Evolutionary conservation across 2,329 filamentous ascomycete species (phyloP).

Genomic region (Hypoxylon sp.): DNA sequence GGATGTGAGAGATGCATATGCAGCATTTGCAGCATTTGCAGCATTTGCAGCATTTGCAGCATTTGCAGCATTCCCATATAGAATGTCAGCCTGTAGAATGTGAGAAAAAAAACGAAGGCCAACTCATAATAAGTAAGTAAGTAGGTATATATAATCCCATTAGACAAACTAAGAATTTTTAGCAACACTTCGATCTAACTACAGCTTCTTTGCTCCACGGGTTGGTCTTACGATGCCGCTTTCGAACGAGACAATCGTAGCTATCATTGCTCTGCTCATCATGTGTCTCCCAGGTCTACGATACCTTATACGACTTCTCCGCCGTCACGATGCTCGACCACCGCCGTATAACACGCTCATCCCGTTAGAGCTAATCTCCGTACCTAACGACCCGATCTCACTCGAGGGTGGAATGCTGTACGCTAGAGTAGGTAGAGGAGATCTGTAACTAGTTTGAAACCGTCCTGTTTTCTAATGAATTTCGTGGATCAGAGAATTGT

Average conservation of each 20-base stretch:
- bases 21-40: too few relatives aligned
- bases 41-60: too few relatives aligned
- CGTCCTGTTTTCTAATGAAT: too few relatives aligned
- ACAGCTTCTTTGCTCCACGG: too few relatives aligned
- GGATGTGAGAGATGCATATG: too few relatives aligned
- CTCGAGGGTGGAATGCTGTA: slow-evolving; percentile 26
- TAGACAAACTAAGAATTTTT: too few relatives aligned
- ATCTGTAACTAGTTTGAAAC: too few relatives aligned
- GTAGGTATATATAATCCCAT: not conserved
- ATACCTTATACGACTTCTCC: not conserved
- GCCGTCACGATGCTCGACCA: not conserved
- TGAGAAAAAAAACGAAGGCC: too few relatives aligned
- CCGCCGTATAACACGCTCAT: not conserved
- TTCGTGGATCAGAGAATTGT: slow-evolving; percentile 26
- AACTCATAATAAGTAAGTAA: not conserved
- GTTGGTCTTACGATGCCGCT: not conserved
- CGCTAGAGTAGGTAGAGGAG: slow-evolving; percentile 21
- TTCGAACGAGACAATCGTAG: not conserved
- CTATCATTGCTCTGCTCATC: not conserved
- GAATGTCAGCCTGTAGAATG: too few relatives aligned
- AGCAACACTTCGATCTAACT: too few relatives aligned
- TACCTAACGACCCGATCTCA: slow-evolving; percentile 4
- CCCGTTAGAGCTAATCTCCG: not conserved
- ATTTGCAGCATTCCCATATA: too few relatives aligned
- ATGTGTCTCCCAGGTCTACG: not conserved